These are phyloP conservation scores for Arxiozyma telluris DNA, from an alignment of 1,139 yeast species.

Conservation along the genomic window DNA sequence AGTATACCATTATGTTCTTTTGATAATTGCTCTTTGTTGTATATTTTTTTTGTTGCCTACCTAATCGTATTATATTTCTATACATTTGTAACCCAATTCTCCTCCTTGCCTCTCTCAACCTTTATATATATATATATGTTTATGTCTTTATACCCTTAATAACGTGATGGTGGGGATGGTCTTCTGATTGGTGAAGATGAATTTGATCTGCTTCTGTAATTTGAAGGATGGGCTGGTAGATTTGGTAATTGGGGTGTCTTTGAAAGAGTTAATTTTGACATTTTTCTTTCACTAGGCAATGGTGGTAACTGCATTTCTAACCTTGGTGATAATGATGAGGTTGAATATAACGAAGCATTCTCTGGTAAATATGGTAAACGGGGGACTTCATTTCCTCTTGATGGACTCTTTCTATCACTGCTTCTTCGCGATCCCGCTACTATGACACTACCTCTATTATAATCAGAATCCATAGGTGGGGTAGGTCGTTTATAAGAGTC, in stretches of 20 bases:
- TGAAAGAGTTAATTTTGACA: background rate
- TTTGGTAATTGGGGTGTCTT: constrained; percentile 1
- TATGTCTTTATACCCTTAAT: background rate
- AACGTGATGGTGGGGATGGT: constrained; percentile 20
- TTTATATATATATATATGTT: background rate
- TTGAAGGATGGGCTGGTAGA: background rate
- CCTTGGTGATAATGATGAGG: background rate
- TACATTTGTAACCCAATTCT: no score
- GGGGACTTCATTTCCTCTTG: background rate
- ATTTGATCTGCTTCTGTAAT: background rate
- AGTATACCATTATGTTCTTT: background rate
- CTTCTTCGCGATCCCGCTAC: constrained; percentile 2
- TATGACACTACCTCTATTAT: background rate
- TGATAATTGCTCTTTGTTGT: background rate
- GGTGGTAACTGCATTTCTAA: constrained; percentile 19
- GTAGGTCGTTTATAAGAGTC: background rate
- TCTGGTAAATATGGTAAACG: constrained; percentile 16
- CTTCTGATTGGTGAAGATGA: constrained; percentile 12
- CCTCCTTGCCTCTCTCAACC: no score
- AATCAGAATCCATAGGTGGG: background rate
- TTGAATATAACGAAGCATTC: background rate
- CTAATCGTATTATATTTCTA: no score
- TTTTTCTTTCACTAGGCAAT: constrained; percentile 18
- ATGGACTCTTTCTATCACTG: background rate
- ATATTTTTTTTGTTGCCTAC: background rate